A percentile compares a stretch with the other conserved stretches of the same genome.
These are phyloP conservation scores for Thielaviopsis euricoi DNA, from an alignment of 2,329 filamentous ascomycete genomes.

Conservation along the genomic window DNA sequence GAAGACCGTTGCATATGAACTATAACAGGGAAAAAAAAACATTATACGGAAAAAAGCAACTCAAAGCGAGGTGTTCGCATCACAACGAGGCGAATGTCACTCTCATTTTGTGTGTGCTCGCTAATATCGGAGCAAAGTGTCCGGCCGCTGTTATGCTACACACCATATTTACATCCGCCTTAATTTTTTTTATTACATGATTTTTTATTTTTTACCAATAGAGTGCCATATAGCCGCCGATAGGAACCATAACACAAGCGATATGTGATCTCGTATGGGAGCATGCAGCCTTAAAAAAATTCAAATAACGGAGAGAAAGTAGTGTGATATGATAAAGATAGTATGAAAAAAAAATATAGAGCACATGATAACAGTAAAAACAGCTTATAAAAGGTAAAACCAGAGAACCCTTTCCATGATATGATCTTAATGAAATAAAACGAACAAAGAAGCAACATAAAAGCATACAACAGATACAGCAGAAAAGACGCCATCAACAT, in stretches of 20 bases:
- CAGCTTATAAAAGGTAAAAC: background rate
- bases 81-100: background rate
- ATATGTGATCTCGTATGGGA: too few species aligned
- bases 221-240: background rate
- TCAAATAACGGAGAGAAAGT: background rate
- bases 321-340: background rate
- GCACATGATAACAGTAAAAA: background rate
- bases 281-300: too few species aligned
- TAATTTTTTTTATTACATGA: too few species aligned
- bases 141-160: background rate
- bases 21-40: too few species aligned
- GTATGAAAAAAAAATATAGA: background rate
- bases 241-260: background rate
- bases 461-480: background rate
- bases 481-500: background rate
- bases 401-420: background rate
- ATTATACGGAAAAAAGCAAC: too few species aligned
- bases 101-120: background rate
- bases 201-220: background rate
- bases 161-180: background rate
- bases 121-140: background rate
- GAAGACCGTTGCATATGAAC: too few species aligned
- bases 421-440: background rate
- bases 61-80: too few species aligned
- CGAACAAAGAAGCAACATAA: background rate